These are phyloP conservation scores for Trichoderma virens DNA, from an alignment of 495 filamentous ascomycete genomes.

Conservation along the genomic window DNA sequence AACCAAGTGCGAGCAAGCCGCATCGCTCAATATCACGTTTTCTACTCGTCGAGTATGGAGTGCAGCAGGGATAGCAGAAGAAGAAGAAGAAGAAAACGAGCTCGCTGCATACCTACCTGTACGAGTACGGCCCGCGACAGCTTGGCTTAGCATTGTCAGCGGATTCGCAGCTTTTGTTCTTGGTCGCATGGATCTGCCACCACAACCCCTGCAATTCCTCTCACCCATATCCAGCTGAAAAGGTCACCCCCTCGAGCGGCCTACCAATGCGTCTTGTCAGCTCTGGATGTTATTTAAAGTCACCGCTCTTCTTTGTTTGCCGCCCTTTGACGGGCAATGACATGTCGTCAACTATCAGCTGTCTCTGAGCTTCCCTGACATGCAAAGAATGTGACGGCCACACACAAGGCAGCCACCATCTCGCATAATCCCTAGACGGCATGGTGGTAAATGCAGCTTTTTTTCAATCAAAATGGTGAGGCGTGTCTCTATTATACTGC, in stretches of 20 bases:
- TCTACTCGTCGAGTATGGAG: no score
- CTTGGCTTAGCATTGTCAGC: background rate
- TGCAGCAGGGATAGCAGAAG: no score
- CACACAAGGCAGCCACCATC: background rate
- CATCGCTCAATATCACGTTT: no score
- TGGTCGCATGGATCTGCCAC: background rate
- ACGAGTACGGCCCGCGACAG: background rate
- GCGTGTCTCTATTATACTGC: slow-evolving; percentile 3
- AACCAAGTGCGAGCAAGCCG: no score
- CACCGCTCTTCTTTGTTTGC: background rate
- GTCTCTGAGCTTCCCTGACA: background rate
- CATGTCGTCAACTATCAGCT: background rate
- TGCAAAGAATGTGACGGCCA: background rate
- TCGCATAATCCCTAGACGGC: background rate
- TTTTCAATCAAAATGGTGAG: background rate
- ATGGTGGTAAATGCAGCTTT: background rate
- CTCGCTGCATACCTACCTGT: background rate
- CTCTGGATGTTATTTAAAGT: background rate
- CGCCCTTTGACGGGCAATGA: background rate
- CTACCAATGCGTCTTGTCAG: background rate
- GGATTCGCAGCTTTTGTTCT: background rate
- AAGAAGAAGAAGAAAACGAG: no score
- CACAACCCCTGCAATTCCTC: background rate
- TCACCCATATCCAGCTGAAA: background rate
- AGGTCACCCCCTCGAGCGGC: background rate